Evolutionary conservation across 2,329 filamentous ascomycete genomes (phyloP).

Genomic region (Ceratocystis albifundus): DNA sequence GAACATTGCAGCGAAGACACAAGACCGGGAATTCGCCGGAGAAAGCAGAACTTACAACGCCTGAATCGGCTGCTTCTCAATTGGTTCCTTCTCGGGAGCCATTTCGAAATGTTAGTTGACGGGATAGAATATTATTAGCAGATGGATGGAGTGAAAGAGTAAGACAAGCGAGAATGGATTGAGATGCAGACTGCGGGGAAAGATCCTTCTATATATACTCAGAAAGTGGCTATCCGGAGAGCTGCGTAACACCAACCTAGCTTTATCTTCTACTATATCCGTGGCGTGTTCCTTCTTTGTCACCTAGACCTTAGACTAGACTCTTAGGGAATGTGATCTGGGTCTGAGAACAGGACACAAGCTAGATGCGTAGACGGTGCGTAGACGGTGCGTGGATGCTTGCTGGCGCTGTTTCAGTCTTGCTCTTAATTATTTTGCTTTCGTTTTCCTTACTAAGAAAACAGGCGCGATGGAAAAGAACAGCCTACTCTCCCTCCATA

Average conservation of each 20-base stretch:
- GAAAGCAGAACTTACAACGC: neutral
- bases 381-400: too few relatives aligned
- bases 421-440: neutral
- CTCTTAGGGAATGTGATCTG: too few relatives aligned
- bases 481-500: neutral
- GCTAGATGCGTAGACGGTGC: too few relatives aligned
- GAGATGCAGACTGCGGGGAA: neutral
- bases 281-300: too few relatives aligned
- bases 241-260: neutral
- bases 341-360: too few relatives aligned
- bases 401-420: neutral
- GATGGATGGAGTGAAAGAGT: neutral
- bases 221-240: neutral
- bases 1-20: neutral
- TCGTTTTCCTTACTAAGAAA: neutral
- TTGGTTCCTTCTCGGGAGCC: neutral
- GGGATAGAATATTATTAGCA: neutral
- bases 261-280: too few relatives aligned
- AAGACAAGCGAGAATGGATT: neutral
- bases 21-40: neutral
- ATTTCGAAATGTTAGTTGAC: neutral
- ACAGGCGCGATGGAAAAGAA: neutral
- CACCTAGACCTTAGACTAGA: too few relatives aligned
- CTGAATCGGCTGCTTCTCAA: neutral
- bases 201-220: constrained; percentile 6